Evolutionary conservation across 176 grass and related monocot genomes (phyloP).

Genomic region (Metroxylon sagu): DNA sequence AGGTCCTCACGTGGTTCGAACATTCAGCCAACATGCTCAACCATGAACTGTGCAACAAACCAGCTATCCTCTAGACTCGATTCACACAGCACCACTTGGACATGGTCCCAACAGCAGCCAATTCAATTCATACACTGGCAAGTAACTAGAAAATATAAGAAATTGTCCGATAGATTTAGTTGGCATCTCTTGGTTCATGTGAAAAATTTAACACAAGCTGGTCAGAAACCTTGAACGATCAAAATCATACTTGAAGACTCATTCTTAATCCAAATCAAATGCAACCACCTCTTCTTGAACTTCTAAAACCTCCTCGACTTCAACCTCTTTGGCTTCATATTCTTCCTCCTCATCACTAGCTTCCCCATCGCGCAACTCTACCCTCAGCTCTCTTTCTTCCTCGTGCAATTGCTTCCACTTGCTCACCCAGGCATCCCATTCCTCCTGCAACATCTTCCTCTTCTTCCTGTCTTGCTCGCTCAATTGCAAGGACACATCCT

Average conservation of each 20-base stretch:
- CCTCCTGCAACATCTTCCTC: constrained; percentile 53
- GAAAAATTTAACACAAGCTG: too few species aligned
- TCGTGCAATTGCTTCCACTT: constrained; percentile 72
- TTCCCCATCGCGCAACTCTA: constrained; percentile 58
- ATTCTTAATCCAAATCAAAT: constrained; percentile 60
- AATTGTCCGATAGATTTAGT: too few species aligned
- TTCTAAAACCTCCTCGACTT: constrained; percentile 62
- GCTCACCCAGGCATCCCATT: constrained; percentile 69
- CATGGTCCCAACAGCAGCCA: too few species aligned
- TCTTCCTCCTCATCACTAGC: constrained; percentile 74
- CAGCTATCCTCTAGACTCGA: too few species aligned
- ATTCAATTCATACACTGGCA: too few species aligned
- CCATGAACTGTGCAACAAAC: too few species aligned
- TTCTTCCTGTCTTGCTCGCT: constrained; percentile 69
- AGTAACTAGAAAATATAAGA: too few species aligned
- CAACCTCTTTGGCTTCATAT: constrained; percentile 78
- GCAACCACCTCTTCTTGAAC: constrained; percentile 50
- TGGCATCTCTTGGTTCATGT: too few species aligned
- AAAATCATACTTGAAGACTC: background rate
- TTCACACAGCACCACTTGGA: too few species aligned
- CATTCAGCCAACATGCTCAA: too few species aligned
- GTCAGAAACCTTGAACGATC: too few species aligned
- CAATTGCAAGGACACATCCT: constrained; percentile 52
- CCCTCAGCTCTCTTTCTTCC: constrained; percentile 43
- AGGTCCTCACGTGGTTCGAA: too few species aligned